phyloP scores from a whole-genome alignment of 1,139 yeast species.

The Taiozyma sp. region DNA sequence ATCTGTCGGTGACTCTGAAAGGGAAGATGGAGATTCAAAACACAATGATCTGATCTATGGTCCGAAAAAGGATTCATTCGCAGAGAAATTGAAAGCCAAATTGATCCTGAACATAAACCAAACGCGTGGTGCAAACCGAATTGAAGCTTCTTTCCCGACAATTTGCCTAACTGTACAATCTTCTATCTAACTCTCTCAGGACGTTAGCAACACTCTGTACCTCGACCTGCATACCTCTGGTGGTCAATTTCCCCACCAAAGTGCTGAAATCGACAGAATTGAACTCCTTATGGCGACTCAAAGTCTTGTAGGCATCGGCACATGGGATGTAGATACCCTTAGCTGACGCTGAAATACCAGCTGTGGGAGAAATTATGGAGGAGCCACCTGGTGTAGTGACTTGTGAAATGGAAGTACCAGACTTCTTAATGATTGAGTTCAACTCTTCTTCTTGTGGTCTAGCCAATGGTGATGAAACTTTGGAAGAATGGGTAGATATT shows the following conservation, averaged over 20 bases:
- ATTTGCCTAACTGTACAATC: conserved; percentile 44
- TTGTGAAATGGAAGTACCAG: conserved; percentile 2
- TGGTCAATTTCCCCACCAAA: conserved; percentile 69
- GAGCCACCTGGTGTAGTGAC: conserved; percentile 11
- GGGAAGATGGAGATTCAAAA: background rate
- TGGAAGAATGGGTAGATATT: conserved; percentile 20
- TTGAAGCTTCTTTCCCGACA: background rate
- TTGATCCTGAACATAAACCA: background rate
- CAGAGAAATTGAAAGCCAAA: background rate
- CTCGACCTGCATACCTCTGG: conserved; percentile 85
- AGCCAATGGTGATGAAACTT: conserved; percentile 20
- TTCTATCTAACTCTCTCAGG: conserved; percentile 70
- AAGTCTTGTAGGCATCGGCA: conserved; percentile 82
- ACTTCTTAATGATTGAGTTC: conserved; percentile 15
- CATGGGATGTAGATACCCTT: conserved; percentile 72
- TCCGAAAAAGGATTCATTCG: too few species aligned
- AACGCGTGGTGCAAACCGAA: background rate
- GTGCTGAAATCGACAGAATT: conserved; percentile 67
- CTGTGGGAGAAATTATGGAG: background rate
- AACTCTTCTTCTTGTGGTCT: conserved; percentile 19
- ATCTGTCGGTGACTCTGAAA: background rate
- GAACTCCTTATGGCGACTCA: conserved; percentile 76
- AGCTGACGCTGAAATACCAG: conserved; percentile 5
- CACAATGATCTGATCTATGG: background rate
- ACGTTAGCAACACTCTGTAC: conserved; percentile 84